Percentiles rank a stretch among this genome's conserved stretches.
Evolutionary conservation across 2,329 filamentous ascomycete species (phyloP).

Genomic region (Calonectria henricotiae): DNA sequence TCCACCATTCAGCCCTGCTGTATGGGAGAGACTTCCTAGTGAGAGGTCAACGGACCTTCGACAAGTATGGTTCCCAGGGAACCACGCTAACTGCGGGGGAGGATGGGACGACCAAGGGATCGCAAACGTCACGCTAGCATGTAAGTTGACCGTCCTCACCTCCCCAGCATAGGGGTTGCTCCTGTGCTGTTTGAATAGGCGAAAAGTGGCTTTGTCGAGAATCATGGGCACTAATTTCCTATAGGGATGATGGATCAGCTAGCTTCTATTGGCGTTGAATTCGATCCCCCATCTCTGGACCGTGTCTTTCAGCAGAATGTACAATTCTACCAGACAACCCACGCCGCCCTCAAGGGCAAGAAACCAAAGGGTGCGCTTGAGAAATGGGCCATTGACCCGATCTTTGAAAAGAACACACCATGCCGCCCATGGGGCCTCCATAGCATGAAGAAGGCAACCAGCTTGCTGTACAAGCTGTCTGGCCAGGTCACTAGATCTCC

Average conservation of each 20-base stretch:
- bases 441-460: slow-evolving; percentile 60
- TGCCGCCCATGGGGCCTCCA: slow-evolving; percentile 67
- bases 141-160: slow-evolving; percentile 51
- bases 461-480: slow-evolving; percentile 63
- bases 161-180: background rate
- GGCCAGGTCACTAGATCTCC: slow-evolving; percentile 64
- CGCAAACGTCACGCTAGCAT: slow-evolving; percentile 60
- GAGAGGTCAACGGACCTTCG: slow-evolving; percentile 63
- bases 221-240: background rate
- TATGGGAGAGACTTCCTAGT: slow-evolving; percentile 67
- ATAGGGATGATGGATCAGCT: slow-evolving; percentile 73
- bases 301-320: slow-evolving; percentile 59
- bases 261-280: slow-evolving; percentile 68
- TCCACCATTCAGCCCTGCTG: slow-evolving; percentile 69
- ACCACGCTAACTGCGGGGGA: slow-evolving; percentile 80
- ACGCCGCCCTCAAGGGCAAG: slow-evolving; percentile 38
- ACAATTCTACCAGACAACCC: slow-evolving; percentile 54
- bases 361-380: slow-evolving; percentile 39
- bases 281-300: slow-evolving; percentile 61
- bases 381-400: slow-evolving; percentile 66
- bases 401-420: slow-evolving; percentile 66
- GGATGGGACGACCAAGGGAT: slow-evolving; percentile 73
- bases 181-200: too few relatives aligned
- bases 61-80: slow-evolving; percentile 79
- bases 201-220: background rate